These are phyloP conservation scores for Lactarius indigo DNA, from an alignment of 768 basidiomycete species.

Conservation along the genomic window DNA sequence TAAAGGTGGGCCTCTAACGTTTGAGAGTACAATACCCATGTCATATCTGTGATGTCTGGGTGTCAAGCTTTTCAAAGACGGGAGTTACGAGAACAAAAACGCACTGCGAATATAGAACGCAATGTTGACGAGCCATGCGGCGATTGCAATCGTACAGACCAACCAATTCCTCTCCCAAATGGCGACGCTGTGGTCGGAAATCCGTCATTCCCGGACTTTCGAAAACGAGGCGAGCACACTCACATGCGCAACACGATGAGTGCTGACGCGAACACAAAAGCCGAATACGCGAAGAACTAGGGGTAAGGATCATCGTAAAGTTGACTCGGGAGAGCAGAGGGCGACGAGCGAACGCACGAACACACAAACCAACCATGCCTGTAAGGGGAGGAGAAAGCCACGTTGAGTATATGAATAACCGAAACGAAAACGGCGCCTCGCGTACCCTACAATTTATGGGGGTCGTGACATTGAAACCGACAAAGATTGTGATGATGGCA, in stretches of 20 bases:
- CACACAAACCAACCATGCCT: conserved; percentile 11
- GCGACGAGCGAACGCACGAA: conserved; percentile 4
- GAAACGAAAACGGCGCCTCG: not conserved
- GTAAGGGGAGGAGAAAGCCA: not conserved
- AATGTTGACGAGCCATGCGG: conserved; percentile 14
- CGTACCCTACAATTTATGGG: conserved; percentile 18
- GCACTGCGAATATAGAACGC: conserved; percentile 13
- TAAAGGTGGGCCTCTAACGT: not conserved
- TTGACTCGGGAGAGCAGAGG: not conserved
- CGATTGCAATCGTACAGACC: conserved; percentile 2
- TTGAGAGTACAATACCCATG: conserved; percentile 1
- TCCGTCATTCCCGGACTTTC: not conserved
- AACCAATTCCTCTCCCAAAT: conserved; percentile 16
- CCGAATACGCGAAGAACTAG: conserved; percentile 19
- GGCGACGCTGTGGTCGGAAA: conserved; percentile 4
- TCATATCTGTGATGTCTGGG: not conserved
- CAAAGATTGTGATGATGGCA: conserved; percentile 13
- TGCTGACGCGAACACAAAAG: conserved; percentile 20
- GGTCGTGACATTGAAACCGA: conserved; percentile 14
- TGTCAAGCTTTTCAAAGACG: not conserved
- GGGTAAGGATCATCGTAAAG: not conserved
- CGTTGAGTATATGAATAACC: not conserved
- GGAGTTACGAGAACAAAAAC: not conserved
- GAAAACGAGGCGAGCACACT: not conserved
- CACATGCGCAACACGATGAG: conserved; percentile 23